Evolutionary conservation across 192 early-diverging fungal genomes (phyloP), one percentile per base, ranked within the genome.

Genomic region (Mortierella antarctica): DNA sequence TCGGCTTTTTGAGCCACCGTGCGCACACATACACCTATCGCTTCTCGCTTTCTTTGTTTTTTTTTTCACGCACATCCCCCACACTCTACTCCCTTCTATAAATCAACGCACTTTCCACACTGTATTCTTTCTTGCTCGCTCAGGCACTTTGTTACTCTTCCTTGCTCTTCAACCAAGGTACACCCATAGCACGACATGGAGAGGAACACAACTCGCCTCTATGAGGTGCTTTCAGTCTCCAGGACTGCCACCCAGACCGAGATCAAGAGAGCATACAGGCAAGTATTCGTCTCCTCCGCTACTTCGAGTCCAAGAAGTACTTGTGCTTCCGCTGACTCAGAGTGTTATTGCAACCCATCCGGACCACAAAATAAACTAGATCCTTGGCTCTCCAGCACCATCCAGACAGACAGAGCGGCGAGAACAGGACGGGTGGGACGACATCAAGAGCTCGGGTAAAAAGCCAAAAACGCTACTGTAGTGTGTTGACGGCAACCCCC

Each of bases 241-340:
- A 88, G 85, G 56, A 65, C 66, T 2, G 73, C 82, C 58, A 74
- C 85, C 13, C 82, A 79, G 47, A 86, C 86, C 10, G 87, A 88
- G 52, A 83, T 88, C 50, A 88, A 88, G 63, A 88, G 85, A 71
- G 54, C 82, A 21, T 76, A 71, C 51, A 49, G 69, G 69, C 62
- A 53, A 17, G 57, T 44, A 11, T 2, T 20, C 45, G 46, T 23
- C 42, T 3, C 42, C 6, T 48, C 13, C 20, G 15, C 14, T 14
- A 2, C 5, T 8, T 14, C 15, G 23, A 21, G 46, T 6, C 20
- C 20, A 47, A 48, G n/a, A 20, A 48, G 42, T 46, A 3, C 31
- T 31, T 31, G 31, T 1, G 31, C 31, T 3, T 31, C 31, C 31
- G 31, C 31, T 31, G 1, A 31, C 31, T 31, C 31, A n/a, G 14